Base-by-base conservation (phyloP, 2,329 filamentous ascomycete species). In the Polytolypa hystricis region DNA sequence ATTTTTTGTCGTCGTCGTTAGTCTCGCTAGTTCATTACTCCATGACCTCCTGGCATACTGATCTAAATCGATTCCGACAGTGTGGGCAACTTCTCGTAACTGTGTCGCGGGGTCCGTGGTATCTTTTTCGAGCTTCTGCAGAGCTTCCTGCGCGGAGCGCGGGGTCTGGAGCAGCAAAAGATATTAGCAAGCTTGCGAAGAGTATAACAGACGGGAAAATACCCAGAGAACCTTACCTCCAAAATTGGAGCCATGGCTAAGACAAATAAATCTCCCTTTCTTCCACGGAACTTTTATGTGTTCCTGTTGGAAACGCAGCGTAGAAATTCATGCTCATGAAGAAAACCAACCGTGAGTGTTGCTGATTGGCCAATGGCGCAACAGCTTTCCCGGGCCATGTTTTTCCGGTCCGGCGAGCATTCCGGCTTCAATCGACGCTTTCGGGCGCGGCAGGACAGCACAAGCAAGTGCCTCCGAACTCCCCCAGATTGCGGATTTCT, bases 111-210 rank as follows among this genome's bases (percentile, higher is more conserved):
- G 55, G n/a, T 52, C 52, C 29, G 51, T 56, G 33, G 52, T 60
- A 41, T 60, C 56, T 50, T 60, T 64, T 47, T 67, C 64, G 31
- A 67, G 58, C 40, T 56, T 56, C 46, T 64, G 54, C 32, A 65
- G 51, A 44, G 61, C 59, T 50, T 63, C 57, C 53, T 64, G 61
- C 49, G 59, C 60, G 39, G 58, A 54, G 46, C 53, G 51, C 42
- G 56, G 49, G 48, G 50, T 53, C 60, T 63, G 43, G 41, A 37
- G 36, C 27, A 30, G 17, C 31, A 18, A 40, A 30, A 10, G 10
- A 17, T 26, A 30, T 27, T 33, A 29, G 44, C 20, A 35, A 30
- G 21, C 19, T 35, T 15, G n/a, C 32, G n/a, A n/a, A n/a, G n/a
- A n/a, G n/a, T n/a, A n/a, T n/a, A n/a, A 20, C 12, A 14, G 25